These are phyloP conservation scores for Polyporus tsugae DNA, from an alignment of 1,284 basidiomycete genomes.

Conservation along the genomic window DNA sequence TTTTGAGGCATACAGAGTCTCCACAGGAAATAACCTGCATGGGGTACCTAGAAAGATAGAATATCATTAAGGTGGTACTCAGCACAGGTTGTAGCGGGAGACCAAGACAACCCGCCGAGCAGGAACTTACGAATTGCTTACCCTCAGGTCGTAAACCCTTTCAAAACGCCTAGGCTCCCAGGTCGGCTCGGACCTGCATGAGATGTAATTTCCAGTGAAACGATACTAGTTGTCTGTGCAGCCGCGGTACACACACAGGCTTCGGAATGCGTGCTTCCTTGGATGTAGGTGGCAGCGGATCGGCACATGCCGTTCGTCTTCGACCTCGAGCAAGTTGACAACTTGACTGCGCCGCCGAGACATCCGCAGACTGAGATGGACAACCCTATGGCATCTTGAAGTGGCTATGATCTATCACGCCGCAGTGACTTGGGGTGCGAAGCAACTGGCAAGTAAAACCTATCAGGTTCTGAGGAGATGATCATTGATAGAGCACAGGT, in stretches of 20 bases:
- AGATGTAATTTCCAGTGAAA: neutral
- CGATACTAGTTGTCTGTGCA: neutral
- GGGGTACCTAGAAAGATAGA: neutral
- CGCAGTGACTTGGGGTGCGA: neutral
- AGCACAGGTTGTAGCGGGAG: neutral
- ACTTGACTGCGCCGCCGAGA: no score
- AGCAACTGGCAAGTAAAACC: neutral
- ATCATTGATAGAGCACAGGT: neutral
- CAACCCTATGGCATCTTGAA: neutral
- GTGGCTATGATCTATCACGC: neutral
- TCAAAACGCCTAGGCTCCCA: neutral
- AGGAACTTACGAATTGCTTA: neutral
- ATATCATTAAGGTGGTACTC: neutral
- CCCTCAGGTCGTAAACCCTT: neutral
- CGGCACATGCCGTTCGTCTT: neutral
- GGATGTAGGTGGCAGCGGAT: neutral
- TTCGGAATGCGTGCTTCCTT: neutral
- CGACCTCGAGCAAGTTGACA: neutral
- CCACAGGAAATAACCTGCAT: neutral
- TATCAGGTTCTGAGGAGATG: neutral
- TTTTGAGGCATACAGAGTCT: no score
- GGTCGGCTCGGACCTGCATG: neutral
- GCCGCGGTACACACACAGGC: neutral
- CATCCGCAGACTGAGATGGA: neutral
- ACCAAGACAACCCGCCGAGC: neutral